Evolutionary conservation across 2,329 filamentous ascomycete species (phyloP), one percentile per base, ranked within the genome.

Genomic region (Rhynchosporium agropyri): DNA sequence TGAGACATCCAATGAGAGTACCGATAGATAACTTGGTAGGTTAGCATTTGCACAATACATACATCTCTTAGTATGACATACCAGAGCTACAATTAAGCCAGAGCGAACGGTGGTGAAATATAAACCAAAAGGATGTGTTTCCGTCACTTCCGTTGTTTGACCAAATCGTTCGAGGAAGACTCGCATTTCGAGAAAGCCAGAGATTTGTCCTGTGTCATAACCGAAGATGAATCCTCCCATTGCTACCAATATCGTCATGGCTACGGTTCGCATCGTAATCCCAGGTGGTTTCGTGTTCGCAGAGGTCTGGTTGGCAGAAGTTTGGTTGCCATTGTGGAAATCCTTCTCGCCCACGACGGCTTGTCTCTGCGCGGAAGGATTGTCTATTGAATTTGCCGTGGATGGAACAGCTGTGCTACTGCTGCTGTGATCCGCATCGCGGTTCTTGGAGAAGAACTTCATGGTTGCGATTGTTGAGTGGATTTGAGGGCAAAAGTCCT

Each of bases 1-100:
- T 85, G 69, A 94, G 74, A 57, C 84, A 88, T 74, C 90, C 91
- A 64, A 92, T 89, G 80, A 94, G 92, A 68, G 90, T 93, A 77
- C 89, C 89, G 73, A 74, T 85, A 38, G 90, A 94, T 55, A 94
- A 83, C 67, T 82, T 83, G 68, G 75, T 10, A 82, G 83, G 12
- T 68, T 63, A 20, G 84, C n/a, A 46, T 26, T 20, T 28, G 20
- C 2, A 8, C 20, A 20, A 4, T 3, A n/a, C 20, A n/a, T n/a
- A 26, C 79, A 48, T 80, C 68, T 10, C 73, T 50, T 29, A 80
- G 82, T 12, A 84, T 84, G 78, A 53, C 38, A n/a, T 68, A 72
- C 71, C 38, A 89, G 78, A 65, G 81, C 86, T 63, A 86, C 83
- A 66, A 89, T 86, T 28, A 85, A 82, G 58, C 87, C 87, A 65